These are phyloP conservation scores for Globisporangium canariense DNA, from an alignment of 352 stramenopile species.

Conservation along the genomic window DNA sequence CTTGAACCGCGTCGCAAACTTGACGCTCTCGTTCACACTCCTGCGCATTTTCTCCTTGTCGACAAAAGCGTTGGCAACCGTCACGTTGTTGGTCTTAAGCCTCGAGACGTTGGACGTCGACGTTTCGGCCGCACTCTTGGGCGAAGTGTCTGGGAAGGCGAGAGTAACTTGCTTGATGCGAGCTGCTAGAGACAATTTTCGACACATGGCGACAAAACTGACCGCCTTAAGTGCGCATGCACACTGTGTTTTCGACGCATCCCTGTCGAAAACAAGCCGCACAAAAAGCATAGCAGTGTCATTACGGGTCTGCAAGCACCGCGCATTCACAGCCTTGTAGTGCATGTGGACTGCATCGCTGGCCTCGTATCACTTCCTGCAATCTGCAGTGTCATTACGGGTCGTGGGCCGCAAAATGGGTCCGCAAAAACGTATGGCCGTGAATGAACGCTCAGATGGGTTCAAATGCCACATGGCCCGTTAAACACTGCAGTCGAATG, in stretches of 20 bases:
- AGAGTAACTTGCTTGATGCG: too few relatives aligned
- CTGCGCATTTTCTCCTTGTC: neutral
- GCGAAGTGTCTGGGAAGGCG: neutral
- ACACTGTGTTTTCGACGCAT: too few relatives aligned
- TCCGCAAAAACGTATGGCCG: neutral
- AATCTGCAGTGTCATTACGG: neutral
- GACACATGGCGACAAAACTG: too few relatives aligned
- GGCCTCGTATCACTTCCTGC: too few relatives aligned
- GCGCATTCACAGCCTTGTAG: too few relatives aligned
- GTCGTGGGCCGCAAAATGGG: neutral
- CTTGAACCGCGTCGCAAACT: slow-evolving; percentile 5
- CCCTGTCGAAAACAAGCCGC: too few relatives aligned
- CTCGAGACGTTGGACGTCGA: neutral
- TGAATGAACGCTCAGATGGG: neutral
- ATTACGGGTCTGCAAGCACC: too few relatives aligned
- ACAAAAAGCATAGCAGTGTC: too few relatives aligned
- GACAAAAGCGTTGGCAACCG: neutral
- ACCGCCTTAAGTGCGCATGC: too few relatives aligned
- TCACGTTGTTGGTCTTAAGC: slow-evolving; percentile 1
- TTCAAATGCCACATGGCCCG: neutral
- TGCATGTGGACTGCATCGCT: too few relatives aligned
- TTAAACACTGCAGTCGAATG: neutral
- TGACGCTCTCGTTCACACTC: neutral
- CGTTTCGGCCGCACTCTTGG: neutral
- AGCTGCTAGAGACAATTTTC: too few relatives aligned